These are phyloP conservation scores for Picocystis salinarum DNA, from an alignment of 139 green algal genomes.

Conservation along the genomic window DNA sequence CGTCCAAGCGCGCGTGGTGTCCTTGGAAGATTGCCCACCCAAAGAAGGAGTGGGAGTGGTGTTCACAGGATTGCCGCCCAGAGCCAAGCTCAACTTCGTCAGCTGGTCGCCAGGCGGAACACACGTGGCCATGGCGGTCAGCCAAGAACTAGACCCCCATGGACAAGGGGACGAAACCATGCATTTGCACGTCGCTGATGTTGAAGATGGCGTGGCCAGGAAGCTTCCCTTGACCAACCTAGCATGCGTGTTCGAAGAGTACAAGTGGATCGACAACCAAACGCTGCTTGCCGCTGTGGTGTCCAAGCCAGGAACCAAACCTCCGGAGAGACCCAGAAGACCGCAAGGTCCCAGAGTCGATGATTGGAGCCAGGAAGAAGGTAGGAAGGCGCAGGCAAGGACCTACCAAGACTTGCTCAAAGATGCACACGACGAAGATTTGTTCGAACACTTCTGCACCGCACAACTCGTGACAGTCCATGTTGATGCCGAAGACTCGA, in stretches of 20 bases:
- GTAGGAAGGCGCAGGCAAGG: conserved; percentile 44
- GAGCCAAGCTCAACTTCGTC: conserved; percentile 41
- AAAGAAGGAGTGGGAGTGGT: conserved; percentile 12
- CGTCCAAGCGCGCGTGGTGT: conserved; percentile 8
- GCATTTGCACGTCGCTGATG: conserved; percentile 75
- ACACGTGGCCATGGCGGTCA: conserved; percentile 2
- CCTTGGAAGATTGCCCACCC: conserved; percentile 5
- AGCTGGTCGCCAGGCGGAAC: conserved; percentile 54
- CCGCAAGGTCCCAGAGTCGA: neutral
- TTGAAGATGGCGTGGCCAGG: conserved; percentile 29
- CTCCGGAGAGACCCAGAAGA: conserved; percentile 12
- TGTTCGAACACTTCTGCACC: conserved; percentile 77
- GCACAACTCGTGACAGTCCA: conserved; percentile 38
- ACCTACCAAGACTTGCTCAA: conserved; percentile 89
- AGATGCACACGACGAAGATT: conserved; percentile 57
- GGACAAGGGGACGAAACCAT: conserved; percentile 37
- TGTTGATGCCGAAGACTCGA: conserved; percentile 25
- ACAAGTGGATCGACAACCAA: conserved; percentile 62
- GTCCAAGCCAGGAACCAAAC: neutral
- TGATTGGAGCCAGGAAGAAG: neutral
- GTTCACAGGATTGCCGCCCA: conserved; percentile 49
- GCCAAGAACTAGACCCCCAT: conserved; percentile 1
- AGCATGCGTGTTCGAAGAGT: conserved; percentile 8
- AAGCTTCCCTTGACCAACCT: conserved; percentile 25
- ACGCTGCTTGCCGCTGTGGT: conserved; percentile 43